Percentiles rank a stretch among this genome's conserved stretches.
phyloP scores from a whole-genome alignment of 768 basidiomycete species.

The Udeniomyces megalosporus region DNA sequence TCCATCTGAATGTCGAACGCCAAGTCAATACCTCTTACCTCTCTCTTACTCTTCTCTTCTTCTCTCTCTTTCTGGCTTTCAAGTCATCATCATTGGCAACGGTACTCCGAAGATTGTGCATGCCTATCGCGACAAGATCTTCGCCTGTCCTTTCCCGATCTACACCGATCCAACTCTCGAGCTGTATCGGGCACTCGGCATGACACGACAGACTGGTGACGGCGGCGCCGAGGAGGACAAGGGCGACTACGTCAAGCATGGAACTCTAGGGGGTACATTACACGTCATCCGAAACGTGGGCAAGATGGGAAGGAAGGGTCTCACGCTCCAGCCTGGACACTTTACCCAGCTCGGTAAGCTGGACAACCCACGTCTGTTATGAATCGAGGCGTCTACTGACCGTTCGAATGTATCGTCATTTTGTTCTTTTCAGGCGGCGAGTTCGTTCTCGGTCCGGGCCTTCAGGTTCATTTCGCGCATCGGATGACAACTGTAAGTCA shows the following conservation, averaged over 20 bases:
- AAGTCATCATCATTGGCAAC: conserved; percentile 58
- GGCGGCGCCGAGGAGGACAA: conserved; percentile 34
- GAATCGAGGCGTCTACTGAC: not conserved
- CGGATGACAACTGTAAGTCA: conserved; percentile 82
- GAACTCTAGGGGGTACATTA: conserved; percentile 50
- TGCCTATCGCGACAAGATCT: conserved; percentile 39
- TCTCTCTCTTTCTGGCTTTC: conserved; percentile 21
- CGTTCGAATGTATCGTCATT: not conserved
- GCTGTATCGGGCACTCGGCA: conserved; percentile 60
- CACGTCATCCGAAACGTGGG: conserved; percentile 56
- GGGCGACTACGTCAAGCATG: conserved; percentile 50
- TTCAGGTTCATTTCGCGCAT: conserved; percentile 58
- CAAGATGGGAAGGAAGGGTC: conserved; percentile 37
- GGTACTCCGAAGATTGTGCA: conserved; percentile 41
- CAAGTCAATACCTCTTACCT: no score
- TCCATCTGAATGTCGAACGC: not conserved
- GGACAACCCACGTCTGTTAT: not conserved
- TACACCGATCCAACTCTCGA: conserved; percentile 55
- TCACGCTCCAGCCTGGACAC: conserved; percentile 37
- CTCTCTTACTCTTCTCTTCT: not conserved
- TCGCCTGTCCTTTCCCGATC: conserved; percentile 51
- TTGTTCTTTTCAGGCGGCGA: conserved; percentile 55
- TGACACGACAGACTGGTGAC: conserved; percentile 42
- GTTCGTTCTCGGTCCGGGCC: conserved; percentile 50
- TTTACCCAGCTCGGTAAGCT: conserved; percentile 36